phyloP scores from a whole-genome alignment of 192 early-diverging fungal species.

The Dissophora globulifera region DNA sequence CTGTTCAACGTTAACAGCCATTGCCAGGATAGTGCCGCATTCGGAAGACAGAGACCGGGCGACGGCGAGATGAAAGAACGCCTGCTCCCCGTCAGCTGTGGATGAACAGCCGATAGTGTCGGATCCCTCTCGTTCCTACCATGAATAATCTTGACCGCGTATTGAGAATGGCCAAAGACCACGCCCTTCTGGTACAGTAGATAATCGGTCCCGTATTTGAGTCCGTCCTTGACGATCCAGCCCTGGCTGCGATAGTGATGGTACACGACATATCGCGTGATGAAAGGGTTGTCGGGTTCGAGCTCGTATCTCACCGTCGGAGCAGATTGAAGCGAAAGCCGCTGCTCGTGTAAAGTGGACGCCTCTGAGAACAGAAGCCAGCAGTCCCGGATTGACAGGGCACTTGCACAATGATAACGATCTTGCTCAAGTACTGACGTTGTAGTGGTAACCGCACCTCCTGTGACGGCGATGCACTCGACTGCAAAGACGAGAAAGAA shows the following conservation, averaged over 20 bases:
- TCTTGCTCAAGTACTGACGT: too few species aligned
- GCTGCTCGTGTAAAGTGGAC: slow-evolving; percentile 11
- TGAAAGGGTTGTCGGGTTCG: slow-evolving; percentile 61
- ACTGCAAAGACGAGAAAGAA: slow-evolving; percentile 76
- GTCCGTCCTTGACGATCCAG: slow-evolving; percentile 85
- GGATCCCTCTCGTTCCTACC: not conserved
- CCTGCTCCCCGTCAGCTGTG: not conserved
- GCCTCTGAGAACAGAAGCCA: slow-evolving; percentile 46
- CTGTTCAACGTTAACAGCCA: slow-evolving; percentile 63
- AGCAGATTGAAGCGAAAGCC: not conserved
- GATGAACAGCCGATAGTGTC: not conserved
- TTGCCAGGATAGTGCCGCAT: slow-evolving; percentile 54
- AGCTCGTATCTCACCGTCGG: not conserved
- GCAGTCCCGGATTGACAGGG: slow-evolving; percentile 50
- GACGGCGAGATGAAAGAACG: slow-evolving; percentile 13
- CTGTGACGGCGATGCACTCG: slow-evolving; percentile 61
- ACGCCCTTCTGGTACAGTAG: slow-evolving; percentile 69
- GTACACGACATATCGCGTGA: slow-evolving; percentile 78
- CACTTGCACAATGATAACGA: too few species aligned
- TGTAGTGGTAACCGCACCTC: slow-evolving; percentile 15
- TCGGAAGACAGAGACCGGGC: slow-evolving; percentile 6
- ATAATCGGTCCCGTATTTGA: slow-evolving; percentile 89
- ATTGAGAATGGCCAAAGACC: slow-evolving; percentile 68
- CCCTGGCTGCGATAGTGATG: slow-evolving; percentile 83
- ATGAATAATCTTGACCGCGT: slow-evolving; percentile 14